phyloP scores from a whole-genome alignment of 129 eudicot species.

The Chrysanthemum lavandulifolium region DNA sequence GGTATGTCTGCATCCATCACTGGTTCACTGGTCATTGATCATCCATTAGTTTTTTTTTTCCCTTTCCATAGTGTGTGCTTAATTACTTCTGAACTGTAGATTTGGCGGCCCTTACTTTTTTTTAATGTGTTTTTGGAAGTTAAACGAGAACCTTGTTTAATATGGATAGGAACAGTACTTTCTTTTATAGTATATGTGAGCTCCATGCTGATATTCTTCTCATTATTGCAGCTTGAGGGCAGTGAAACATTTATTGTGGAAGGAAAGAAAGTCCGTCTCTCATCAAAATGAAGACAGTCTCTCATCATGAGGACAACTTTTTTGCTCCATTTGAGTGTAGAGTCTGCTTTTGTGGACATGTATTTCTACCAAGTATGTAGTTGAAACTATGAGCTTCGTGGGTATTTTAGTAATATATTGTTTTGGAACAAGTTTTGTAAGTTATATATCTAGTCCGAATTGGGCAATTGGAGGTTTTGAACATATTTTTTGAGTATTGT shows the following conservation, averaged over 20 bases:
- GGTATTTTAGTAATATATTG: background rate
- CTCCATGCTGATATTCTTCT: constrained; percentile 9
- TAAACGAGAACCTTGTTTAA: background rate
- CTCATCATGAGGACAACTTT: constrained; percentile 33
- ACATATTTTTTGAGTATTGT: no score
- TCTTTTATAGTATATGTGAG: background rate
- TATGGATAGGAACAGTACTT: background rate
- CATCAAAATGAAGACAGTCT: constrained; percentile 52
- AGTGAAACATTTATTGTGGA: constrained; percentile 65
- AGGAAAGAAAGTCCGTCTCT: constrained; percentile 67
- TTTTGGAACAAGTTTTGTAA: background rate
- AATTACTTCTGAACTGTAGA: background rate
- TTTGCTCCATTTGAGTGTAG: constrained; percentile 19
- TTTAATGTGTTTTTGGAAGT: background rate
- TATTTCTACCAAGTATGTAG: constrained; percentile 18
- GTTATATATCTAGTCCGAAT: no score
- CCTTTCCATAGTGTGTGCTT: background rate
- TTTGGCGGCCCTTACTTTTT: background rate
- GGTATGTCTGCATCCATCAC: background rate
- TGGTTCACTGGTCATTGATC: background rate
- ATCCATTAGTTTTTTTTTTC: background rate
- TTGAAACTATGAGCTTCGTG: background rate
- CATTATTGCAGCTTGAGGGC: constrained; percentile 76
- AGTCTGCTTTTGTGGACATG: constrained; percentile 18
- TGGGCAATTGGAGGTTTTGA: no score